phyloP scores from a whole-genome alignment of 2,329 filamentous ascomycete genomes.

The Fusarium sp. region DNA sequence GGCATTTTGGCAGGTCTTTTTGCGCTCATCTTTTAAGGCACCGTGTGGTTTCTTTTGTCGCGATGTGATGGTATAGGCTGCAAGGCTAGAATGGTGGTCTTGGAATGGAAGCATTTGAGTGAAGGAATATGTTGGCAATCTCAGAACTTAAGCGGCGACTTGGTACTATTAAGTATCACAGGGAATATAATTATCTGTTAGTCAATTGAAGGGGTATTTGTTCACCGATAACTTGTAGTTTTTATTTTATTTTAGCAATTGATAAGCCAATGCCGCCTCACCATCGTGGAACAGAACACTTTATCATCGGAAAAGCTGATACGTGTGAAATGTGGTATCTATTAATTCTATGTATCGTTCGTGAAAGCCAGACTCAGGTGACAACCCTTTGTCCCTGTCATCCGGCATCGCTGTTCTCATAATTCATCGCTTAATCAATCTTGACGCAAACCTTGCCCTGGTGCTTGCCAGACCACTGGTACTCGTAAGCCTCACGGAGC shows the following conservation, averaged over 20 bases:
- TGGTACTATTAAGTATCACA: background rate
- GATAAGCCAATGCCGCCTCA: background rate
- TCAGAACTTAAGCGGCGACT: background rate
- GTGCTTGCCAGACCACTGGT: constrained; percentile 55
- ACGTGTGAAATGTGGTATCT: constrained; percentile 24
- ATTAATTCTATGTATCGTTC: constrained; percentile 18
- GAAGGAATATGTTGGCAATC: background rate
- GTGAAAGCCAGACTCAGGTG: background rate
- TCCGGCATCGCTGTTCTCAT: background rate
- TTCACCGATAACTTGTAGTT: background rate
- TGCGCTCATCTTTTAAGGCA: constrained; percentile 38
- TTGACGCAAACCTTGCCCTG: constrained; percentile 57
- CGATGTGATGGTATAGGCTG: background rate
- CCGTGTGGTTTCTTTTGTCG: constrained; percentile 4
- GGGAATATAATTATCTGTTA: constrained; percentile 28
- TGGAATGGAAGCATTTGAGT: background rate
- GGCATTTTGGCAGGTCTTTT: constrained; percentile 42
- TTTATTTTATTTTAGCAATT: background rate
- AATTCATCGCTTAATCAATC: constrained; percentile 45
- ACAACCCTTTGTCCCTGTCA: background rate
- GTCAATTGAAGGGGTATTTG: constrained; percentile 3
- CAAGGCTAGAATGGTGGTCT: background rate
- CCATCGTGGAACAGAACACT: too few relatives aligned
- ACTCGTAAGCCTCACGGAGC: constrained; percentile 60
- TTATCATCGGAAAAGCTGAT: background rate